Conservation (phyloP, 805 yeast species). For the Suhomyces prunicola region DNA sequence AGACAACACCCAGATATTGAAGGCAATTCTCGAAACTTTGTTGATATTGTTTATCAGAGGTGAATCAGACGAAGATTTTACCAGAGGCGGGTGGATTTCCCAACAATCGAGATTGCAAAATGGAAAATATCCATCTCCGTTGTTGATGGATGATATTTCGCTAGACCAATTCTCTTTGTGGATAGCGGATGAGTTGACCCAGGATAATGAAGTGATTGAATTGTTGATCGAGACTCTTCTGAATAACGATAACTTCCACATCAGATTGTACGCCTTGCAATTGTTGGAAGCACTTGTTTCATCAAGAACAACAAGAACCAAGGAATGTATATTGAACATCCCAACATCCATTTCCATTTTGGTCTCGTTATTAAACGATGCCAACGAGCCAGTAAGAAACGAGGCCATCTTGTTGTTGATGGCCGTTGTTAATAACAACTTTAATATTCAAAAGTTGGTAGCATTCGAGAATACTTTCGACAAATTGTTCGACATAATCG, state of each 20-base stretch:
- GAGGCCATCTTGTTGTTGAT: slow-evolving; percentile 81
- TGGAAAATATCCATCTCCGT: slow-evolving; percentile 78
- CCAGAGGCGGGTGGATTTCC: slow-evolving; percentile 64
- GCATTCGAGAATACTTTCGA: slow-evolving; percentile 95
- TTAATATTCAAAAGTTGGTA: slow-evolving; percentile 85
- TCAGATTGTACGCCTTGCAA: slow-evolving; percentile 77
- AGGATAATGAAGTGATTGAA: slow-evolving; percentile 33
- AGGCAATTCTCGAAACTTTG: slow-evolving; percentile 82
- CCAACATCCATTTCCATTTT: slow-evolving; percentile 80
- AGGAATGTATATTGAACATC: slow-evolving; percentile 65
- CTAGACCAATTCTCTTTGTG: slow-evolving; percentile 88
- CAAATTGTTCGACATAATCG: slow-evolving; percentile 70
- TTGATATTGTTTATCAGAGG: slow-evolving; percentile 76
- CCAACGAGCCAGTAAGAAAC: slow-evolving; percentile 80
- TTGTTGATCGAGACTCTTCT: slow-evolving; percentile 43
- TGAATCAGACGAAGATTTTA: slow-evolving; percentile 56
- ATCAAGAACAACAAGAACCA: slow-evolving; percentile 69
- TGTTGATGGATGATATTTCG: slow-evolving; percentile 50
- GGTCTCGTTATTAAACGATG: slow-evolving; percentile 49
- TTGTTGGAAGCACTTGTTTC: slow-evolving; percentile 78
- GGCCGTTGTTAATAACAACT: slow-evolving; percentile 76
- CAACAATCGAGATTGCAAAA: slow-evolving; percentile 70
- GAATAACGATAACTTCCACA: slow-evolving; percentile 63
- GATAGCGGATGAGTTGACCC: slow-evolving; percentile 92
- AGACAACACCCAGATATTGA: slow-evolving; percentile 67